Evolutionary conservation across 2,329 filamentous ascomycete species (phyloP).

Genomic region (Huntiella moniliformis): DNA sequence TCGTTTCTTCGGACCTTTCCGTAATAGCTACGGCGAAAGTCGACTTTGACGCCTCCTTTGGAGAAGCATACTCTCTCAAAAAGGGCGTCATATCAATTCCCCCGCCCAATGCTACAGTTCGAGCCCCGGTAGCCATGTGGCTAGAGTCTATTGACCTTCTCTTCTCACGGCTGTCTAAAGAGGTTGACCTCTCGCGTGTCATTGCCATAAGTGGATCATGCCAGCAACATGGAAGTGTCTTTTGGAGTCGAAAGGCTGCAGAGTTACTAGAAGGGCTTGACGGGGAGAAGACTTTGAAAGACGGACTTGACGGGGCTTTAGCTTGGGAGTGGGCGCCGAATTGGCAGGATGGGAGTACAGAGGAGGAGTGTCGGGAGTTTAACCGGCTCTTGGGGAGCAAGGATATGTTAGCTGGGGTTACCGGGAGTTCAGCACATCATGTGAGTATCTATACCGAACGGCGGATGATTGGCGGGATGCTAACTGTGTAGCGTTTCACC

Average conservation of each 20-base stretch:
- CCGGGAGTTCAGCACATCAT: constrained; percentile 88
- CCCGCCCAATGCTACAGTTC: constrained; percentile 61
- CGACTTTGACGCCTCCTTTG: constrained; percentile 79
- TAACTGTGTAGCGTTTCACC: constrained; percentile 55
- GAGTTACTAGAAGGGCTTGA: constrained; percentile 37
- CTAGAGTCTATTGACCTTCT: constrained; percentile 82
- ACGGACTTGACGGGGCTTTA: constrained; percentile 56
- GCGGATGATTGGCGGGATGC: too few relatives aligned
- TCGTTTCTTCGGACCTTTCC: constrained; percentile 65
- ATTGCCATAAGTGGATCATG: constrained; percentile 76
- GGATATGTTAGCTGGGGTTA: constrained; percentile 54
- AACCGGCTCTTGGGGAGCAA: constrained; percentile 50
- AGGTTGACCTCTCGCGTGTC: constrained; percentile 48
- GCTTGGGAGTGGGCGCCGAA: constrained; percentile 81
- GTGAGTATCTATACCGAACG: constrained; percentile 31
- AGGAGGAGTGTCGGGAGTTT: constrained; percentile 77
- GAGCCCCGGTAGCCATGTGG: constrained; percentile 85
- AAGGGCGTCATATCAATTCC: constrained; percentile 81
- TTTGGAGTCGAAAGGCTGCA: constrained; percentile 62
- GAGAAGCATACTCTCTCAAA: constrained; percentile 51
- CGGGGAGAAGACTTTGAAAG: constrained; percentile 38
- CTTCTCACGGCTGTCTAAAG: constrained; percentile 50
- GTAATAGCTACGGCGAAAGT: constrained; percentile 74
- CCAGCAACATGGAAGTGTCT: constrained; percentile 95
- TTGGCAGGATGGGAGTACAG: constrained; percentile 95